A percentile compares a stretch with the other conserved stretches of the same genome.
Conservation (phyloP, 805 yeast genomes). For the Teunomyces stri region DNA sequence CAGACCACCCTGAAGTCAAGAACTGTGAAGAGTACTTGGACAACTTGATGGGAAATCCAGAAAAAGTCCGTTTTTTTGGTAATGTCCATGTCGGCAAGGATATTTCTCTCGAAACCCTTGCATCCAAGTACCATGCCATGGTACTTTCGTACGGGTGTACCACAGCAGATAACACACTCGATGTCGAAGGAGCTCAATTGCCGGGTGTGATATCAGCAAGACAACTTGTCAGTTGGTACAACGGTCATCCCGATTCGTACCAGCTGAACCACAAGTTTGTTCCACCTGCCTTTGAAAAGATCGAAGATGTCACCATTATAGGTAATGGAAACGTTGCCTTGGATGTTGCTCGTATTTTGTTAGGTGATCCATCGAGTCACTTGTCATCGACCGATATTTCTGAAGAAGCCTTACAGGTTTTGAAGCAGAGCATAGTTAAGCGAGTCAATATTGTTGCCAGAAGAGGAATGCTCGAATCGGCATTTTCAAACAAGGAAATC, state of each 20-base stretch:
- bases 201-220: conserved; percentile 78
- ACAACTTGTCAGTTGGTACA: conserved; percentile 94
- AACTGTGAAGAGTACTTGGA: conserved; percentile 73
- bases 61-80: conserved; percentile 55
- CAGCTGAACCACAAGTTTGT: conserved; percentile 30
- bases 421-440: conserved; percentile 54
- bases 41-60: conserved; percentile 37
- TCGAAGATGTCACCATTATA: conserved; percentile 70
- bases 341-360: conserved; percentile 79
- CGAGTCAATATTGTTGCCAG: conserved; percentile 77
- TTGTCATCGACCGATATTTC: conserved; percentile 77
- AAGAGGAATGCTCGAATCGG: conserved; percentile 80
- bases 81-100: conserved; percentile 69
- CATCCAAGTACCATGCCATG: conserved; percentile 64
- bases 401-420: conserved; percentile 51
- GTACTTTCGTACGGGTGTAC: conserved; percentile 83
- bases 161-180: conserved; percentile 47
- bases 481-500: conserved; percentile 89
- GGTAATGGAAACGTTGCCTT: conserved; percentile 98
- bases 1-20: conserved; percentile 97
- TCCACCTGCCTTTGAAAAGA: conserved; percentile 57
- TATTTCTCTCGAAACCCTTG: conserved; percentile 48
- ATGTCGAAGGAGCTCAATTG: conserved; percentile 56
- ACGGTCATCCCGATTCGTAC: conserved; percentile 70
- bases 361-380: conserved; percentile 52